Percentiles rank a stretch among this genome's conserved stretches.
phyloP scores from a whole-genome alignment of 208 protist species.

The Wallacemonas sp. region DNA sequence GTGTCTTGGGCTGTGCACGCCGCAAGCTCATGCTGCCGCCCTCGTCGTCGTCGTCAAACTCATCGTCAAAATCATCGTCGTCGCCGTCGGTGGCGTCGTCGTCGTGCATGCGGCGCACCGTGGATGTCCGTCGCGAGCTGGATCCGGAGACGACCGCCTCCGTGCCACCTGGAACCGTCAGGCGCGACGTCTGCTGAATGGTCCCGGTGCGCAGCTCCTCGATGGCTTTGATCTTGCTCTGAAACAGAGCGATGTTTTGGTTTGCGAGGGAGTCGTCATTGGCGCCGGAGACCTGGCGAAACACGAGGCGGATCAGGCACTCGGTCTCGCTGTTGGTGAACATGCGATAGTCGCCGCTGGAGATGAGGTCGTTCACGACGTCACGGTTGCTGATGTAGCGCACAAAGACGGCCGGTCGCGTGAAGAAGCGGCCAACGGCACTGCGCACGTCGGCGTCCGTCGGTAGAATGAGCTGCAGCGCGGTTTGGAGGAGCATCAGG shows the following conservation, averaged over 20 bases:
- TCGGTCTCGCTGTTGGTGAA: slow-evolving; percentile 72
- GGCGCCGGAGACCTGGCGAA: slow-evolving; percentile 61
- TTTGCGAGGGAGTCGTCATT: slow-evolving; percentile 56
- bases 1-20: neutral
- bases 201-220: slow-evolving; percentile 14
- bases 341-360: slow-evolving; percentile 69
- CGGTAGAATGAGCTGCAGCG: slow-evolving; percentile 71
- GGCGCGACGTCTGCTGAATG: slow-evolving; percentile 4
- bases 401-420: slow-evolving; percentile 69
- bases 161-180: neutral
- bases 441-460: slow-evolving; percentile 68
- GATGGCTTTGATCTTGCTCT: slow-evolving; percentile 45
- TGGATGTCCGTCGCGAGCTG: slow-evolving; percentile 20
- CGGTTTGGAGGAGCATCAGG: slow-evolving; percentile 76
- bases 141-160: neutral
- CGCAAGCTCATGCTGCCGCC: neutral
- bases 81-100: neutral
- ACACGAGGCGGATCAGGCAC: slow-evolving; percentile 79
- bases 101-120: neutral
- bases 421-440: slow-evolving; percentile 63
- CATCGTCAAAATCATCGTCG: neutral
- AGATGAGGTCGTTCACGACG: slow-evolving; percentile 76
- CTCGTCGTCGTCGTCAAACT: neutral
- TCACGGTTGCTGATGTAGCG: slow-evolving; percentile 77
- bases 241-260: slow-evolving; percentile 58